A percentile compares a stretch with the other conserved stretches of the same genome.
Evolutionary conservation across 2,329 filamentous ascomycete species (phyloP).

Genomic region (Penicillium janthinellum): DNA sequence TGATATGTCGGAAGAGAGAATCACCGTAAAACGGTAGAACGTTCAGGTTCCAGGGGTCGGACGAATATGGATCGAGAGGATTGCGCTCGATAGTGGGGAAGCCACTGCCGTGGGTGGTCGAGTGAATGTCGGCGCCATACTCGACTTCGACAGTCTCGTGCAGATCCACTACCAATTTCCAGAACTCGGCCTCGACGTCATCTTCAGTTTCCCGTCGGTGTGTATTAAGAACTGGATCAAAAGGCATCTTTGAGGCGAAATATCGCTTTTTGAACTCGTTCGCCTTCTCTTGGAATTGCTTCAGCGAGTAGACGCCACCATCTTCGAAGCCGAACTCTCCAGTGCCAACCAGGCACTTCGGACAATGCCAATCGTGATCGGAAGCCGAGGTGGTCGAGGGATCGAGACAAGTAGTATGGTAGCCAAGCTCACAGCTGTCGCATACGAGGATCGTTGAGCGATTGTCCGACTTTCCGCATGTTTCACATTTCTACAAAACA

Average conservation of each 20-base stretch:
- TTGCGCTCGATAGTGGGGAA: constrained; percentile 94
- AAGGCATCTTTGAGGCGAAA: constrained; percentile 87
- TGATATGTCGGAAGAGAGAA: constrained; percentile 94
- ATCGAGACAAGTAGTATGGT: constrained; percentile 85
- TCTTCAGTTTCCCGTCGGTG: constrained; percentile 85
- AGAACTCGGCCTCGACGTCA: constrained; percentile 95
- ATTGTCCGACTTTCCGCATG: constrained; percentile 79
- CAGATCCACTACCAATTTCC: constrained; percentile 88
- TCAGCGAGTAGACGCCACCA: constrained; percentile 90
- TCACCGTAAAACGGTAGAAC: constrained; percentile 87
- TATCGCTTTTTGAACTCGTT: constrained; percentile 93
- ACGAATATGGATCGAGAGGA: constrained; percentile 81
- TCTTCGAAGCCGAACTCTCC: constrained; percentile 98
- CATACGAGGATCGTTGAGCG: constrained; percentile 72
- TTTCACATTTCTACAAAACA: constrained; percentile 71
- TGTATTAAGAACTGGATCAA: constrained; percentile 79
- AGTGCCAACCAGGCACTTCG: constrained; percentile 90
- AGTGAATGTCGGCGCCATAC: constrained; percentile 97
- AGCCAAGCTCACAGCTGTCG: constrained; percentile 88
- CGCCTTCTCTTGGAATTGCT: constrained; percentile 94
- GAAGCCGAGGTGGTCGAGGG: constrained; percentile 77
- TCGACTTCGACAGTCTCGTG: constrained; percentile 97
- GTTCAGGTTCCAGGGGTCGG: constrained; percentile 94
- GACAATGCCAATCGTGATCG: constrained; percentile 92
- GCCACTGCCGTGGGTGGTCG: constrained; percentile 93